Evolutionary conservation across 2,329 filamentous ascomycete genomes (phyloP), one percentile per base, ranked within the genome.

Genomic region (Verticillium albo-atrum): DNA sequence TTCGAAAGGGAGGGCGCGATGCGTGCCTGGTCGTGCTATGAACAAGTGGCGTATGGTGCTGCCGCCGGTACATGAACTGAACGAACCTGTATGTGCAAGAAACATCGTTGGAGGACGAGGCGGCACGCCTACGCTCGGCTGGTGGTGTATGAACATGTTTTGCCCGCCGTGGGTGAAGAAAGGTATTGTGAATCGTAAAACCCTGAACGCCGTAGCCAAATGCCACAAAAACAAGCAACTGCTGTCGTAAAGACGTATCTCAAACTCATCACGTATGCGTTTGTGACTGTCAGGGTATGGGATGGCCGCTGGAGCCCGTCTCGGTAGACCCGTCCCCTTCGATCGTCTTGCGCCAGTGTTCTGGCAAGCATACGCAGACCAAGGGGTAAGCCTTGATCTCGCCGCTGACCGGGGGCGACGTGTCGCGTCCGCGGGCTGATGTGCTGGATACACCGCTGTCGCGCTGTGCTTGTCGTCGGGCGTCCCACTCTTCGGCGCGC

Each of bases 361-460:
- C 91, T 27, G 94, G 95, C 32, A 97, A 79, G 74, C 95, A 98
- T 50, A 98, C 92, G 71, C 94, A 99, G 55, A 99, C 94, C 63
- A 99, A 82, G 52, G 95, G 95, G 82, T 98, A 98, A 32, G 95
- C 95, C 75, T 98, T 98, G 79, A 98, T 95, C 72, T 98, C 94
- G 61, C 91, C 91, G 59, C 82, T 80, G 12, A 82, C 82, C 1
- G 83, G 78, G 25, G 89, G 88, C 30, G 90, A 91, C 35, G 79
- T 70, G 54, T 85, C 81, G 54, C 82, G 81, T 52, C 74, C 75
- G 59, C 82, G 79, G 23, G 82, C 84, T 3, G 90, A 90, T 20
- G 89, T 89, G 74, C 92, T 89, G 53, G 92, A 97, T 51, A 98
- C 90, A 60, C 95, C 95, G 68, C 94, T 98, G 75, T 99, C 95